Conservation (phyloP, 2,329 filamentous ascomycete species). For the Mariannaea sp. region DNA sequence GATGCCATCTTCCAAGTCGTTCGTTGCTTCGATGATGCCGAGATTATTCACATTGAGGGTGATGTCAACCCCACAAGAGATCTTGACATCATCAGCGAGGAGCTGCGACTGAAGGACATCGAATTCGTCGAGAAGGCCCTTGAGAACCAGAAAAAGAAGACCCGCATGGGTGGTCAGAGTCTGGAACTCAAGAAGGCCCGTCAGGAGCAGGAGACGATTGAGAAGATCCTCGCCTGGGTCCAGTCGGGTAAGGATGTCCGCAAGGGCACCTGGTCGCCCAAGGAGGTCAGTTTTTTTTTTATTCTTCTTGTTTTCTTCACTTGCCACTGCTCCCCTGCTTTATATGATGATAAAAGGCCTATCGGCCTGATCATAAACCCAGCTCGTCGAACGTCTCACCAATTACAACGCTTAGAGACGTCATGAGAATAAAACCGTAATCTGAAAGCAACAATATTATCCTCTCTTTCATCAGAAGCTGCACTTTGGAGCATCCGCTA, state of each 20-base stretch:
- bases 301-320: slow-evolving; percentile 29
- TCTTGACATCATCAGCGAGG: slow-evolving; percentile 94
- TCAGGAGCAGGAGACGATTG: slow-evolving; percentile 91
- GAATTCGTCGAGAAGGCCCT: slow-evolving; percentile 97
- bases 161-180: slow-evolving; percentile 88
- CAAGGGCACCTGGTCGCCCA: slow-evolving; percentile 85
- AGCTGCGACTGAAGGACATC: slow-evolving; percentile 96
- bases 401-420: slow-evolving; percentile 72
- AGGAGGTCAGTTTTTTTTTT: slow-evolving; percentile 76
- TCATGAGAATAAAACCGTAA: slow-evolving; percentile 80
- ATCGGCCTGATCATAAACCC: slow-evolving; percentile 92
- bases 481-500: slow-evolving; percentile 27
- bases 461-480: slow-evolving; percentile 3
- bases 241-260: slow-evolving; percentile 92
- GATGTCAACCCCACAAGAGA: slow-evolving; percentile 95
- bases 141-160: slow-evolving; percentile 92
- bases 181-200: slow-evolving; percentile 97
- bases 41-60: slow-evolving; percentile 99
- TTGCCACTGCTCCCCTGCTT: slow-evolving; percentile 37
- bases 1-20: slow-evolving; percentile 98
- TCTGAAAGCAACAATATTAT: slow-evolving; percentile 59
- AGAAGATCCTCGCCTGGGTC: slow-evolving; percentile 83
- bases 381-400: slow-evolving; percentile 97
- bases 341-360: slow-evolving; percentile 98
- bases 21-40: slow-evolving; percentile 96